Evolutionary conservation across 495 filamentous ascomycete species (phyloP), one percentile per base, ranked within the genome.

Genomic region (Penicillium goetzii): DNA sequence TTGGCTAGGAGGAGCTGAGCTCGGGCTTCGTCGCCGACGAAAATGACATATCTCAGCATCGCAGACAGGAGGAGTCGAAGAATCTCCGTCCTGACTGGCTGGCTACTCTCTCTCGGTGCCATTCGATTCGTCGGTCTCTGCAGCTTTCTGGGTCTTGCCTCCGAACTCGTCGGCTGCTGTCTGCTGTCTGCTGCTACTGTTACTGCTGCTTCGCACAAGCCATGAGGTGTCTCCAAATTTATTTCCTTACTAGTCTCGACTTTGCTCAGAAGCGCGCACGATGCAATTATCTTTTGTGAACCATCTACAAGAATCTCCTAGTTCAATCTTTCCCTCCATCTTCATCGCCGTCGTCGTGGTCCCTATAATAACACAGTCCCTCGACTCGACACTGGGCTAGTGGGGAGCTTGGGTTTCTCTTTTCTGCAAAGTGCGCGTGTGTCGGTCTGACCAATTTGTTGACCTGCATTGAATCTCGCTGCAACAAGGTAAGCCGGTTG

Each of bases 41-140:
- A 68, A 73, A 71, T 73, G 71, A 73, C 68, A 73, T 64, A 73
- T 73, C 71, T 47, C 62, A 67, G 60, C 59, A 63, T 45, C 25
- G 36, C 56, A 36, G 38, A 63, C 38, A 49, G 32, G 34, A 61
- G 47, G 54, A 61, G 61, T 52, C 34, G 52, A 52, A 51, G n/a
- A 17, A 54, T 45, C 56, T 43, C 58, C 26, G 32, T 25, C 57
- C 33, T 71, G 33, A 72, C 68, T 72, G 69, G 69, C 53, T 66
- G 43, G 21, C 47, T 53, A 50, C 41, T 57, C 47, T 17, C 53
- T 57, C 17, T 60, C 43, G 60, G 59, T 15, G 26, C 36, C 17
- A 62, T 47, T 51, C 57, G 15, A 66, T 68, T 66, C 60, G 66
- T 58, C 56, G 38, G 30, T 52, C 30, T 21, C 41, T 72, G 64